phyloP scores from a whole-genome alignment of 805 yeast species.

The Sugiyamaella smithiae region DNA sequence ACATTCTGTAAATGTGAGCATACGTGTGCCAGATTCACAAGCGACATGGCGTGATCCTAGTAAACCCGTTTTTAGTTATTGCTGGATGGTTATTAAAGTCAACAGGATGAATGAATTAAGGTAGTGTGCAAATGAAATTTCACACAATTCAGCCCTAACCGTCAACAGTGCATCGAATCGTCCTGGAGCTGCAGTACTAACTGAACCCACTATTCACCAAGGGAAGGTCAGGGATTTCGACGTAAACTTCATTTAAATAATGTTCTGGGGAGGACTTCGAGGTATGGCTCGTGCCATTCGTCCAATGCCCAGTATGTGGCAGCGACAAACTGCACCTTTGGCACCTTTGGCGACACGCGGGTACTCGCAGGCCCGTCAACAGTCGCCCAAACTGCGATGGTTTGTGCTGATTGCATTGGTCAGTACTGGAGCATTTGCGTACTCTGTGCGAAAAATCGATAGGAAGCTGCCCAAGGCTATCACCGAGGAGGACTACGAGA shows the following conservation, averaged over 20 bases:
- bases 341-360: no score
- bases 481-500: conserved; percentile 36
- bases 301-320: neutral
- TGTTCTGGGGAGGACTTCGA: neutral
- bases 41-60: conserved; percentile 56
- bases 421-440: conserved; percentile 34
- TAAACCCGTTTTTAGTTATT: neutral
- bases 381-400: conserved; percentile 34
- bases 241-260: no score
- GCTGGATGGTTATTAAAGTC: conserved; percentile 6
- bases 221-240: no score
- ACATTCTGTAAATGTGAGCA: conserved; percentile 91
- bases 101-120: neutral
- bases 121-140: conserved; percentile 4
- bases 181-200: no score
- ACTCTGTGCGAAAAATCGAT: conserved; percentile 30
- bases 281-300: neutral
- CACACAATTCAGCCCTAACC: conserved; percentile 6
- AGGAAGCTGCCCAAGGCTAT: conserved; percentile 29
- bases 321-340: neutral
- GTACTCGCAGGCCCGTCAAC: conserved; percentile 12
- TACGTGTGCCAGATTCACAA: conserved; percentile 76
- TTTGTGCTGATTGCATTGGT: conserved; percentile 32
- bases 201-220: no score
- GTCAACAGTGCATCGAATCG: neutral